phyloP scores from a whole-genome alignment of 148 eudicot species.

The Persicaria maculosa region DNA sequence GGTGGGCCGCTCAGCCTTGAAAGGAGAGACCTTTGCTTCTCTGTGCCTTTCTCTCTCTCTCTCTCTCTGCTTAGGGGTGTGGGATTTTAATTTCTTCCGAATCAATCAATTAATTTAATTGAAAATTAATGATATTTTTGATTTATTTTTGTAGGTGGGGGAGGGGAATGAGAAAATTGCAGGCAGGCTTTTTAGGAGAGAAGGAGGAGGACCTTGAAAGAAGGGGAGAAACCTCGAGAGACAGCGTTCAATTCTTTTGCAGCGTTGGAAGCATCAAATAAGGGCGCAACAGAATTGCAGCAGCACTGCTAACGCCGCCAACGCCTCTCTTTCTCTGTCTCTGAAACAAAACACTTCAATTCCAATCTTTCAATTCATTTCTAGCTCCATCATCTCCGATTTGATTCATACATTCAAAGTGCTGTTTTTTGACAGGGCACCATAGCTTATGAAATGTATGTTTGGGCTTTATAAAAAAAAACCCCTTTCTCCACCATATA shows the following conservation, averaged over 20 bases:
- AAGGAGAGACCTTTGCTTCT: neutral
- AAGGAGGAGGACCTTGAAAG: neutral
- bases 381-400: too few species aligned
- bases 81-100: neutral
- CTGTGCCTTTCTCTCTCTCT: neutral
- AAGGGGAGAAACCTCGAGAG: neutral
- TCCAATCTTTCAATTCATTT: neutral
- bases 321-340: neutral
- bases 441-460: too few species aligned
- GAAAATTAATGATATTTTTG: neutral
- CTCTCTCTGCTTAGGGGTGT: neutral
- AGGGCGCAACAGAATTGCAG: neutral
- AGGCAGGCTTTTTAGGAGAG: neutral
- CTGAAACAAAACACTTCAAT: neutral
- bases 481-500: too few species aligned
- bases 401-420: too few species aligned
- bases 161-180: neutral
- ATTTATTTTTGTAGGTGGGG: neutral
- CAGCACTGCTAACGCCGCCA: constrained; percentile 5
- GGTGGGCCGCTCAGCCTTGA: too few species aligned
- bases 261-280: neutral
- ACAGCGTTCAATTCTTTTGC: neutral
- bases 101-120: neutral
- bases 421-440: too few species aligned
- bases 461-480: too few species aligned